These are phyloP conservation scores for Colletotrichum truncatum DNA, from an alignment of 2,329 filamentous ascomycete species.

Conservation along the genomic window DNA sequence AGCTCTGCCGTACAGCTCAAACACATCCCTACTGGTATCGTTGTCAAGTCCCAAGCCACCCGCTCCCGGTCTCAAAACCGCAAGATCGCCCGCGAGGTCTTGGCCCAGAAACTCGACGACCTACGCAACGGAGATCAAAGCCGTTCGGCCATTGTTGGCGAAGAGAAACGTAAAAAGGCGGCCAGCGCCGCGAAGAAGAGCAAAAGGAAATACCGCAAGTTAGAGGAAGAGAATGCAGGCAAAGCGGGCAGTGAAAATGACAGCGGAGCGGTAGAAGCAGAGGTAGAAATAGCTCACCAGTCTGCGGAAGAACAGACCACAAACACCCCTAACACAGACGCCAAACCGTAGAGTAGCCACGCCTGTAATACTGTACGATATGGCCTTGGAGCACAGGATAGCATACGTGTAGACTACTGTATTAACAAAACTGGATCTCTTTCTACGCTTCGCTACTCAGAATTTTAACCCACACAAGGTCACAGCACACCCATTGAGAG, in stretches of 20 bases:
- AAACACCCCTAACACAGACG: not conserved
- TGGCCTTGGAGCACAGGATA: no score
- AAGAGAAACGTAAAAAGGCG: conserved; percentile 72
- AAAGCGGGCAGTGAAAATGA: not conserved
- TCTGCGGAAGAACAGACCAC: conserved; percentile 12
- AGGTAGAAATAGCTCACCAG: conserved; percentile 20
- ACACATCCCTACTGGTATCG: conserved; percentile 88
- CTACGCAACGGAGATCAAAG: conserved; percentile 76
- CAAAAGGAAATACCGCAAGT: conserved; percentile 77
- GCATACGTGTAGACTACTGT: no score
- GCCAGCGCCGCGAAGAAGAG: conserved; percentile 85
- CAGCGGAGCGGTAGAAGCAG: conserved; percentile 29
- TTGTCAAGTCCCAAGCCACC: conserved; percentile 94
- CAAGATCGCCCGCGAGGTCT: conserved; percentile 80
- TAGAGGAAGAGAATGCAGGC: conserved; percentile 59
- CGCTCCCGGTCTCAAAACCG: conserved; percentile 88
- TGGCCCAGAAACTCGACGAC: conserved; percentile 80
- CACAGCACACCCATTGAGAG: not conserved
- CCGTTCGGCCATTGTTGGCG: conserved; percentile 70
- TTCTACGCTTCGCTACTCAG: no score
- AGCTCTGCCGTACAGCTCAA: conserved; percentile 93
- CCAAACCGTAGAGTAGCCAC: conserved; percentile 31
- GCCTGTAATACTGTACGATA: no score
- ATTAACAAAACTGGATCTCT: no score
- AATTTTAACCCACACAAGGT: not conserved